Evolutionary conservation across 768 basidiomycete species (phyloP).

Genomic region (Serpula lacrymans): DNA sequence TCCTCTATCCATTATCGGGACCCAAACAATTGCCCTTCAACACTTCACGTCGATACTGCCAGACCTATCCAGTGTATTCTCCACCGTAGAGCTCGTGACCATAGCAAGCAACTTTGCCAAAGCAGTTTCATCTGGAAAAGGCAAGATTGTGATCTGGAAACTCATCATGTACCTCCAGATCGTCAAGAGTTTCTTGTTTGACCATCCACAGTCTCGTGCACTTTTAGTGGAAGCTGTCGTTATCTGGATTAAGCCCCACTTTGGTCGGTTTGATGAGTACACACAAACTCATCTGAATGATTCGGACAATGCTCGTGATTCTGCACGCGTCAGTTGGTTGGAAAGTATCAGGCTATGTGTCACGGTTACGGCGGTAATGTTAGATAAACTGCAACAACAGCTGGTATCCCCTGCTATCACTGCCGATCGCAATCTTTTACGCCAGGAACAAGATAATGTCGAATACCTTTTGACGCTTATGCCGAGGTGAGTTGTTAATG

Average conservation of each 20-base stretch:
- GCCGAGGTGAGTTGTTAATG: constrained; percentile 77
- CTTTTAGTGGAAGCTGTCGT: constrained; percentile 84
- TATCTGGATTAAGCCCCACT: constrained; percentile 93
- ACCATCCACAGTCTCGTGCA: constrained; percentile 72
- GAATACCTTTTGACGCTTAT: constrained; percentile 81
- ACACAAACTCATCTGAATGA: constrained; percentile 60
- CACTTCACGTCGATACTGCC: constrained; percentile 92
- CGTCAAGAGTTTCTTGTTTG: constrained; percentile 85
- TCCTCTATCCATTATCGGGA: constrained; percentile 89
- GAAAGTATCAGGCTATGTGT: constrained; percentile 89
- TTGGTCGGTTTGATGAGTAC: constrained; percentile 89
- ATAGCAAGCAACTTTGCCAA: constrained; percentile 87
- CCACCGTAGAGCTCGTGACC: constrained; percentile 79
- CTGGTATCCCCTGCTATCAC: constrained; percentile 64
- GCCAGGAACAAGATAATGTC: constrained; percentile 89
- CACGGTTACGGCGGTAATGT: constrained; percentile 83
- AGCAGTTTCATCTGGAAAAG: constrained; percentile 70
- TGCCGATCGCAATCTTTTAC: constrained; percentile 56
- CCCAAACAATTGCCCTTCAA: constrained; percentile 91
- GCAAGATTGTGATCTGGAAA: constrained; percentile 91
- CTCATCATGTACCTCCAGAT: constrained; percentile 92
- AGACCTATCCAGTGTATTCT: constrained; percentile 78
- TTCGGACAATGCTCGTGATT: constrained; percentile 61
- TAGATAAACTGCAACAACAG: constrained; percentile 84
- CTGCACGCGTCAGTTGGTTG: constrained; percentile 81